Evolutionary conservation across 208 protist genomes (phyloP).

Genomic region (Leishmania turanica): DNA sequence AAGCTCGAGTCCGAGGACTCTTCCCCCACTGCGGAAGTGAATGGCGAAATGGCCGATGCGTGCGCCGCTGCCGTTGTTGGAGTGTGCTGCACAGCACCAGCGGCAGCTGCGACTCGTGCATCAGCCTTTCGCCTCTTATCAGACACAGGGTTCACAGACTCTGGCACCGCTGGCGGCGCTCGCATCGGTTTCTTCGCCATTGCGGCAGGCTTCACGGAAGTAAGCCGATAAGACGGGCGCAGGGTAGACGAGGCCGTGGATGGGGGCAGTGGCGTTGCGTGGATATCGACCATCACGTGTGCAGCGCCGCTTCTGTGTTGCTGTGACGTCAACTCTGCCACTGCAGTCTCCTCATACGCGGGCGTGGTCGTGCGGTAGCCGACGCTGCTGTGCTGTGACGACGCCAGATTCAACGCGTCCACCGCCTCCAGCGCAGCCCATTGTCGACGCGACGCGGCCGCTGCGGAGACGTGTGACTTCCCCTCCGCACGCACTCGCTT

Average conservation of each 20-base stretch:
- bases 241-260: not conserved
- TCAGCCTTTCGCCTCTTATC: not conserved
- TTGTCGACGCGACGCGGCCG: constrained; percentile 16
- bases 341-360: not conserved
- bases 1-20: constrained; percentile 18
- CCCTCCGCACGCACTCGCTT: constrained; percentile 8
- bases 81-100: not conserved
- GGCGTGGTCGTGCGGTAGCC: not conserved
- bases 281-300: not conserved
- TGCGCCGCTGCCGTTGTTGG: constrained; percentile 1
- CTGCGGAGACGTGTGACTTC: not conserved
- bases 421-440: constrained; percentile 19
- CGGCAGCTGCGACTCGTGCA: not conserved
- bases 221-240: constrained; percentile 7
- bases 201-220: not conserved
- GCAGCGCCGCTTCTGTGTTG: not conserved
- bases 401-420: constrained; percentile 9
- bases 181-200: not conserved
- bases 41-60: constrained; percentile 20
- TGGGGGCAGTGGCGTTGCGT: not conserved
- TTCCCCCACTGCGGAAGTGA: constrained; percentile 11
- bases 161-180: not conserved
- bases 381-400: constrained; percentile 4
- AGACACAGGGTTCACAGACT: not conserved
- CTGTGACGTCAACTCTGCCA: constrained; percentile 1